Conservation (phyloP, 2,329 filamentous ascomycete genomes). For the Colletotrichum incanum region DNA sequence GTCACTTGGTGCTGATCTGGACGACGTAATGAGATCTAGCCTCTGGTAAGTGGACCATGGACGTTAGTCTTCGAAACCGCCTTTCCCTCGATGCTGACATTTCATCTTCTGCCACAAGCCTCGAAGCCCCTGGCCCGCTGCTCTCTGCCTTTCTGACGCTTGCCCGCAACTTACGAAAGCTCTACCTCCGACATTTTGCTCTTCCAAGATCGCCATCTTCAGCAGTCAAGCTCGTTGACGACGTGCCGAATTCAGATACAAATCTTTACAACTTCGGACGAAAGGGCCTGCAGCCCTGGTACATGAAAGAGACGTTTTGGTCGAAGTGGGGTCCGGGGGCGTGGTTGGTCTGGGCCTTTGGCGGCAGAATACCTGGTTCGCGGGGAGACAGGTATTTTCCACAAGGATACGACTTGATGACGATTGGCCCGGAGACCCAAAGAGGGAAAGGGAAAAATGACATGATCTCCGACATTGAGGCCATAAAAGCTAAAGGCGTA, state of each 20-base stretch:
- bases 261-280: slow-evolving; percentile 57
- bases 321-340: slow-evolving; percentile 64
- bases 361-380: slow-evolving; percentile 64
- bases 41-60: slow-evolving; percentile 13
- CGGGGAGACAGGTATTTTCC: slow-evolving; percentile 62
- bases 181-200: slow-evolving; percentile 63
- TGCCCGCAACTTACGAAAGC: slow-evolving; percentile 59
- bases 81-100: background rate
- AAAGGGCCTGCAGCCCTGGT: slow-evolving; percentile 68
- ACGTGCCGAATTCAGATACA: slow-evolving; percentile 58
- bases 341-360: slow-evolving; percentile 60
- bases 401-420: slow-evolving; percentile 60
- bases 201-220: slow-evolving; percentile 63
- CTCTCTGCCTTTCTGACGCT: slow-evolving; percentile 51
- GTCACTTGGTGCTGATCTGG: slow-evolving; percentile 38
- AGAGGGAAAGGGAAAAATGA: slow-evolving; percentile 44
- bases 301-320: slow-evolving; percentile 64
- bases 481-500: slow-evolving; percentile 19
- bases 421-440: slow-evolving; percentile 46
- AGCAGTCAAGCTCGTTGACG: slow-evolving; percentile 51
- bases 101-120: background rate
- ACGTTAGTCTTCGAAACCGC: slow-evolving; percentile 47
- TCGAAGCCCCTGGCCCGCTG: slow-evolving; percentile 18
- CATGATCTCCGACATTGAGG: slow-evolving; percentile 35
- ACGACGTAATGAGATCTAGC: slow-evolving; percentile 42